A percentile compares a stretch with the other conserved stretches of the same genome.
These are phyloP conservation scores for Microthyrium microscopicum DNA, from an alignment of 2,329 filamentous ascomycete species.

Conservation along the genomic window DNA sequence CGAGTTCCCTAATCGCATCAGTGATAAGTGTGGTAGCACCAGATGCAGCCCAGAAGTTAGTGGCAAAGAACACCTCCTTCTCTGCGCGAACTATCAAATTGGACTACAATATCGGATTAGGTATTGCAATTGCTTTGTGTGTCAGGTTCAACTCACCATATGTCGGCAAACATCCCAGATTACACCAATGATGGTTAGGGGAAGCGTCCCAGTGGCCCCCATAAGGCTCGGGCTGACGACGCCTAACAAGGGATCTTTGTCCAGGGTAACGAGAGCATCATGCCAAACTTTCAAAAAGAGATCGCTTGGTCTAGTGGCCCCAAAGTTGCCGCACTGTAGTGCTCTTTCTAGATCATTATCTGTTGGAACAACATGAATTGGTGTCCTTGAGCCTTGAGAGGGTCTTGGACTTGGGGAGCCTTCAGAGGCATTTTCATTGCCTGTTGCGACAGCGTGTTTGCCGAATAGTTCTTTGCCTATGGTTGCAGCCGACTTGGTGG, in stretches of 20 bases:
- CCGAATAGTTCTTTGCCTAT: slow-evolving; percentile 41
- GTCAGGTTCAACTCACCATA: slow-evolving; percentile 24
- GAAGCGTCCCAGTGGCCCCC: slow-evolving; percentile 46
- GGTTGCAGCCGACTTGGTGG: slow-evolving; percentile 34
- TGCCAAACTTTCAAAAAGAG: slow-evolving; percentile 54
- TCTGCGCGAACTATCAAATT: slow-evolving; percentile 60
- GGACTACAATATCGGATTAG: slow-evolving; percentile 29
- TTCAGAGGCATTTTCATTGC: slow-evolving; percentile 11
- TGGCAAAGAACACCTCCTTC: slow-evolving; percentile 56
- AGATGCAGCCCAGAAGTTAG: slow-evolving; percentile 60
- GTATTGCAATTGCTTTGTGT: neutral
- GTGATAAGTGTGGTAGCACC: slow-evolving; percentile 51
- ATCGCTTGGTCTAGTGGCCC: slow-evolving; percentile 42
- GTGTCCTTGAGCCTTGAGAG: slow-evolving; percentile 8
- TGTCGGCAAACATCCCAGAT: slow-evolving; percentile 57
- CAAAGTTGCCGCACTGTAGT: slow-evolving; percentile 50
- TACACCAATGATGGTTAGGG: slow-evolving; percentile 51
- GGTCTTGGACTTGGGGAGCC: slow-evolving; percentile 13
- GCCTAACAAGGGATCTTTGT: slow-evolving; percentile 33
- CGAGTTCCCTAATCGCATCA: slow-evolving; percentile 52
- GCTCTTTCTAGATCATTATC: slow-evolving; percentile 36
- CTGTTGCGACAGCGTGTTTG: slow-evolving; percentile 14
- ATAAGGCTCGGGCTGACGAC: slow-evolving; percentile 42
- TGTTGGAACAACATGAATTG: slow-evolving; percentile 8
- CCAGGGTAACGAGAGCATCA: slow-evolving; percentile 41